Evolutionary conservation across 2,329 filamentous ascomycete species (phyloP), one percentile per base, ranked within the genome.

Genomic region (Metarhizium sp.): DNA sequence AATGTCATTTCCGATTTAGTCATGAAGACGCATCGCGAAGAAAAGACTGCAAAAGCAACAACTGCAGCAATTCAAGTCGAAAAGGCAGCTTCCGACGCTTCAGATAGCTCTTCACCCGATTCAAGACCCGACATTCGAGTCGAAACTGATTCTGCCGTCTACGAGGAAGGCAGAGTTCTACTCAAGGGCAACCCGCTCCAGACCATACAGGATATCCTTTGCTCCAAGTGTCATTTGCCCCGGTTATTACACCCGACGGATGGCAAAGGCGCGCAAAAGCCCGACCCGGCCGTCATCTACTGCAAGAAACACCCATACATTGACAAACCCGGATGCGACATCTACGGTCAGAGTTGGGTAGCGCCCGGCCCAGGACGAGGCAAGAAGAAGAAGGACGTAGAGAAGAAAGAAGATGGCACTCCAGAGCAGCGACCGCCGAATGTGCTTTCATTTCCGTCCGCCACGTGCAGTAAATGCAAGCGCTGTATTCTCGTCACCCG

Each of bases 331-430:
- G 87, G 87, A 58, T 87, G 85, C 71, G 88, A 92, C 69, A 89
- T 92, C 60, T 91, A 91, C 69, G 88, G 87, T 52, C 89, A 91
- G 70, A 88, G 86, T 32, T 92, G 88, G 79, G 85, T 88, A 14
- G 84, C 84, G 18, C 85, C 86, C 25, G 81, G 81, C 0, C 84
- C 84, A 25, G 84, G 84, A 14, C 80, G 86, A 58, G 87, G 87
- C 58, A 88, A 88, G 74, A 88, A 88, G 75, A 90, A 87, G 79
- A 90, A 88, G 77, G 87, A 85, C 67, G 84, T 85, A 74, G 81
- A 84, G 67, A 84, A 81, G 74, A 82, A 76, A 70, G 71, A 75
- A 61, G 71, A 73, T 51, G 71, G 75, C 49, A 72, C 73, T 11
- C 71, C 78, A 6, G 81, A 82, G 58, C 77, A 81, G 57, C 73